phyloP scores from a whole-genome alignment of 257 asterid species.

The Solanum tarapatanum region DNA sequence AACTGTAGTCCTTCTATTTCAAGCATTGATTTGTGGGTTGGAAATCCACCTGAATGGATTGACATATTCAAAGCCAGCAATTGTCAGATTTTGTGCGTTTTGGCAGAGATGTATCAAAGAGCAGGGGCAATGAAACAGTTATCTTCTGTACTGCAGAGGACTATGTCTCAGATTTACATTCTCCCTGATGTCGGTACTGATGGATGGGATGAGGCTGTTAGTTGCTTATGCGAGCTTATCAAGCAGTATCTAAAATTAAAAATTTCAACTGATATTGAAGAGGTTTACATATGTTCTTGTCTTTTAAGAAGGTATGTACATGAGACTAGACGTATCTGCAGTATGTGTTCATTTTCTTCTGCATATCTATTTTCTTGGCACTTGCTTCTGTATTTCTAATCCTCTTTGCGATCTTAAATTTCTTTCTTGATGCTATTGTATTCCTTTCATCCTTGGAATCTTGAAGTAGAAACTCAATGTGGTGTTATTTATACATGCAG shows the following conservation, averaged over 20 bases:
- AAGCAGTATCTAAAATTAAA: constrained; percentile 56
- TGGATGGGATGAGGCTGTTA: constrained; percentile 28
- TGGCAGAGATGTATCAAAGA: constrained; percentile 34
- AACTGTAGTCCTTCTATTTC: constrained; percentile 16
- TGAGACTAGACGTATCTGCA: neutral
- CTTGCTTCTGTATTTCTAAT: neutral
- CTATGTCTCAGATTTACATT: constrained; percentile 22
- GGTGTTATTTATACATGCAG: neutral
- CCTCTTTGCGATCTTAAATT: neutral
- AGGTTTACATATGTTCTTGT: constrained; percentile 59
- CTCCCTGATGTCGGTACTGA: constrained; percentile 15
- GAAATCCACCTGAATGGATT: constrained; percentile 85
- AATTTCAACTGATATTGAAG: constrained; percentile 74
- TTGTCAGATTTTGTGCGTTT: constrained; percentile 28
- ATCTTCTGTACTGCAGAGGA: constrained; percentile 50
- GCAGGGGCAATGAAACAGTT: constrained; percentile 34
- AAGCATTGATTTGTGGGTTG: constrained; percentile 51
- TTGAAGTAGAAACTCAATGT: neutral
- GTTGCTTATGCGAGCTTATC: constrained; percentile 54
- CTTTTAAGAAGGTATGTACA: constrained; percentile 51
- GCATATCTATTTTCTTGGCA: neutral
- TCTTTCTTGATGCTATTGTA: neutral
- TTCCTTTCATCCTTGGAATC: neutral
- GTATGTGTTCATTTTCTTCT: neutral
- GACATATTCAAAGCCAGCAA: constrained; percentile 40